Conservation (phyloP, 257 asterid species). For the Rubia yunnanensis region DNA sequence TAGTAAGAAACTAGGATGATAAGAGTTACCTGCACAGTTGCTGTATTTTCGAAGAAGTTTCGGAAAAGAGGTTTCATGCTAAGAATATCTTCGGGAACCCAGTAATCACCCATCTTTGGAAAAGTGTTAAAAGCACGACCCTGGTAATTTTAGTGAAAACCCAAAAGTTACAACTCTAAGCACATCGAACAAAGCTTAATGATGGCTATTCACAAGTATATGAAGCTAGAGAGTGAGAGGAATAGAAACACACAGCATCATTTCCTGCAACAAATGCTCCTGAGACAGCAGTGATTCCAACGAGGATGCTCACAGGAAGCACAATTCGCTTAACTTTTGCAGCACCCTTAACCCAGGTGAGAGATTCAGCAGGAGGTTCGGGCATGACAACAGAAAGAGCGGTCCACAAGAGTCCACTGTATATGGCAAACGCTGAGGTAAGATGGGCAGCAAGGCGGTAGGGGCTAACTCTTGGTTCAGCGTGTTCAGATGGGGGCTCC, state of each 20-base stretch:
- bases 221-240: constrained; percentile 6
- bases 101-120: constrained; percentile 85
- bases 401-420: constrained; percentile 88
- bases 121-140: constrained; percentile 94
- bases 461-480: constrained; percentile 96
- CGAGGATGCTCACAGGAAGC: constrained; percentile 72
- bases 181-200: not conserved
- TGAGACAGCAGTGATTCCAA: constrained; percentile 80
- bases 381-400: constrained; percentile 95
- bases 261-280: constrained; percentile 99
- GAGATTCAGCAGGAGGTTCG: constrained; percentile 79
- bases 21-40: constrained; percentile 76
- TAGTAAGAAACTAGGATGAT: not conserved
- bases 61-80: constrained; percentile 63
- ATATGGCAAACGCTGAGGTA: constrained; percentile 85
- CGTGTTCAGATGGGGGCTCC: constrained; percentile 77
- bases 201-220: not conserved
- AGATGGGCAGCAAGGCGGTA: constrained; percentile 95
- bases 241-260: constrained; percentile 64
- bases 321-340: constrained; percentile 80
- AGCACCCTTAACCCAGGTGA: constrained; percentile 79
- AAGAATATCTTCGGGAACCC: constrained; percentile 84
- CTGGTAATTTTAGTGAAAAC: constrained; percentile 27
- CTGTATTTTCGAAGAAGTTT: constrained; percentile 84
- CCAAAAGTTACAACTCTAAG: constrained; percentile 7